Conservation (phyloP, 208 protist genomes). For the Phytomonas francai region DNA sequence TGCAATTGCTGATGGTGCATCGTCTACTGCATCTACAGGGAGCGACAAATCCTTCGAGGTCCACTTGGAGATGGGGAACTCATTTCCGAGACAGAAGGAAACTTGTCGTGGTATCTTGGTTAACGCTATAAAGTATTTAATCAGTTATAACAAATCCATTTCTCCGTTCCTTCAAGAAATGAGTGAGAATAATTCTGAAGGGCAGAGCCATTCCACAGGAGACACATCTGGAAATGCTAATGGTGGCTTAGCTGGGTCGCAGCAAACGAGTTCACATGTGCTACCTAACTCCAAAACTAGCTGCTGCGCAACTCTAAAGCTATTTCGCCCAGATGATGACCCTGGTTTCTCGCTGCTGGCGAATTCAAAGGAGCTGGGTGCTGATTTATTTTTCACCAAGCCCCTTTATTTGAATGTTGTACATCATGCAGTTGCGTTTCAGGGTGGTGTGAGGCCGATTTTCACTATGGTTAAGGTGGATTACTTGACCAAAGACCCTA, state of each 20-base stretch:
- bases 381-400: not conserved
- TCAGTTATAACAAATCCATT: not conserved
- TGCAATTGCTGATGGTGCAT: no score
- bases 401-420: constrained; percentile 1
- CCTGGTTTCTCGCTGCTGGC: not conserved
- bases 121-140: constrained; percentile 13
- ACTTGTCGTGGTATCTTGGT: constrained; percentile 20
- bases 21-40: not conserved
- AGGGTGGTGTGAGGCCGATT: constrained; percentile 13
- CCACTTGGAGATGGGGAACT: constrained; percentile 16
- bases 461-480: constrained; percentile 70
- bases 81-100: constrained; percentile 22
- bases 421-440: not conserved
- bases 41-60: constrained; percentile 9
- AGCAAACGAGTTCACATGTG: not conserved
- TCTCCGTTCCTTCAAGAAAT: not conserved
- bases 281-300: not conserved
- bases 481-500: constrained; percentile 25
- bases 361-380: not conserved
- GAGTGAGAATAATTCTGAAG: not conserved
- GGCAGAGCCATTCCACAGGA: not conserved
- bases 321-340: not conserved
- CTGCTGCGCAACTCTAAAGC: not conserved
- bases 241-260: not conserved
- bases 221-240: not conserved